Base-by-base conservation (phyloP, 345 rosid genomes). In the Gossypium longicalyx region DNA sequence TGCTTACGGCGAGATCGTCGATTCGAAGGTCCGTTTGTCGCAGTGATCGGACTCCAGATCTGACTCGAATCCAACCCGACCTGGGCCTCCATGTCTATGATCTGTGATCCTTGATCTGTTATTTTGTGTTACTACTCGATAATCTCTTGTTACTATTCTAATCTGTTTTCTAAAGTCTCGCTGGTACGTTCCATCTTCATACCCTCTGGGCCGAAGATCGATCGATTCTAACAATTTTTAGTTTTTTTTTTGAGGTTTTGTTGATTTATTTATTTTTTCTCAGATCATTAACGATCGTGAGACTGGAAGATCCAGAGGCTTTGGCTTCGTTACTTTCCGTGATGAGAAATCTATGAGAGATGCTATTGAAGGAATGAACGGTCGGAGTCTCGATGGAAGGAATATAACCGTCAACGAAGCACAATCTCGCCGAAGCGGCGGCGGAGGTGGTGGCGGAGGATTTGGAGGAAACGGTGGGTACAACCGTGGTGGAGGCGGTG, bases 141-240 rank as follows among this genome's bases (percentile, higher is more conserved):
- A 84, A 82, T 85, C 52, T 68, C 73, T 73, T 85, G 86, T 81
- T 89, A 86, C 90, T 90, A 82, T 85, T 86, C 83, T 58, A 34
- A 34, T 5, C 63, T 81, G 3, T 81, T 69, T 86, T 83, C 85
- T 86, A 86, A 73, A 79, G 66, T 63, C 57, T 76, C 23, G 83
- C 89, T 86, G 98, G 97, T 92, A 94, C 93, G 98, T 92, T 82
- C 92, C 43, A 77, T 90, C 93, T 88, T 89, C 93, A 88, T 85
- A 34, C 88, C 86, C 82, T 73, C 9, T 67, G 71, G 92, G 90
- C 77, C 78, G 97, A 80, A 92, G 97, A 87, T 80, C 91, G 93
- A 88, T 89, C 90, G 93, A 43, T 84, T 74, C 72, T 65, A 72
- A 44, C 13, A 59, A 65, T 13, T 4, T 25, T 23, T 4, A 2